A percentile compares a stretch with the other conserved stretches of the same genome.
phyloP scores from a whole-genome alignment of 2,329 filamentous ascomycete genomes.

The Aspergillus sp. region DNA sequence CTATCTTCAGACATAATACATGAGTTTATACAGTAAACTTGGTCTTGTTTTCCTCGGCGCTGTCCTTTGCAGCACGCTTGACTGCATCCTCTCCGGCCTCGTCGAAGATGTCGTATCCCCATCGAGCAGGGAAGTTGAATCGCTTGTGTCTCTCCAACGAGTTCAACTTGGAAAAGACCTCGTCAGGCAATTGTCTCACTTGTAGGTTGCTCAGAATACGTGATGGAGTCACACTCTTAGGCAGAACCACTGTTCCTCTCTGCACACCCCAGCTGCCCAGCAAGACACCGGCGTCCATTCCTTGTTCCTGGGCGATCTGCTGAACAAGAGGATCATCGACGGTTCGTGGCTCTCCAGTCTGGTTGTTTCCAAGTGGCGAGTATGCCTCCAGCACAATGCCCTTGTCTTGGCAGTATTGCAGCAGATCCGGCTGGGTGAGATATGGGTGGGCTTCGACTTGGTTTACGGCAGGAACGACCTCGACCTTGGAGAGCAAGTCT shows the following conservation, averaged over 20 bases:
- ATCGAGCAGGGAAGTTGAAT: constrained; percentile 26
- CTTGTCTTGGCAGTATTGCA: constrained; percentile 49
- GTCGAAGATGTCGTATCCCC: constrained; percentile 32
- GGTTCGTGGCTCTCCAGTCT: constrained; percentile 37
- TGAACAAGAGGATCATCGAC: constrained; percentile 56
- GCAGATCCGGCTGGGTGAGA: constrained; percentile 43
- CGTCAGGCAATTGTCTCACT: constrained; percentile 21
- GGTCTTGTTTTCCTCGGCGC: constrained; percentile 11
- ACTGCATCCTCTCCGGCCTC: constrained; percentile 21
- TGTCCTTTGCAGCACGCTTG: constrained; percentile 12
- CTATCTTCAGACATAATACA: neutral
- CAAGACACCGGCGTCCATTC: constrained; percentile 52
- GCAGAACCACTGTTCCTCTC: constrained; percentile 49
- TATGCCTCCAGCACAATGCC: constrained; percentile 56
- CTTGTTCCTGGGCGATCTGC: constrained; percentile 57
- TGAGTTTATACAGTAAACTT: constrained; percentile 17
- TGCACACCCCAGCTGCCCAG: constrained; percentile 52
- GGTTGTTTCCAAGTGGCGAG: constrained; percentile 48
- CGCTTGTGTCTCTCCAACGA: constrained; percentile 27
- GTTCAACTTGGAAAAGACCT: constrained; percentile 21
- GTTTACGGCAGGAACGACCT: constrained; percentile 66
- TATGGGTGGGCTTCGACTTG: constrained; percentile 43
- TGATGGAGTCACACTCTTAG: constrained; percentile 50
- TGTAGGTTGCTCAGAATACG: constrained; percentile 46
- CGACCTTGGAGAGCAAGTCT: constrained; percentile 63